phyloP scores from a whole-genome alignment of 2,329 filamentous ascomycete genomes.

The Fusarium marasasianum region DNA sequence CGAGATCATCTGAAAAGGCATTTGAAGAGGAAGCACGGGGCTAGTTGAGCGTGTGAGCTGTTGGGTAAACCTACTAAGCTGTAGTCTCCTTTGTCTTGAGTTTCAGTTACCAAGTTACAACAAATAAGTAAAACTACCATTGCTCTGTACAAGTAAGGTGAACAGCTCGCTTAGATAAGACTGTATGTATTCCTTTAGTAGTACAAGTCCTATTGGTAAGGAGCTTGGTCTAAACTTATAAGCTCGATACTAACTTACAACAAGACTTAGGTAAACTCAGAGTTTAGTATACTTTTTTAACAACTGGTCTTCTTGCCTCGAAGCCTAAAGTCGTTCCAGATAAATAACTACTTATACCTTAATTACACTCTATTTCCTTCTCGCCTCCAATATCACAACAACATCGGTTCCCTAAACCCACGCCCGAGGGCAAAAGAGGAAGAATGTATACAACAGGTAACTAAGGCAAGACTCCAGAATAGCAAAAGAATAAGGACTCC shows the following conservation, averaged over 20 bases:
- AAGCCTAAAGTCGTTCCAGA: not conserved
- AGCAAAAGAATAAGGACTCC: slow-evolving; percentile 15
- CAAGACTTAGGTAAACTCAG: too few relatives aligned
- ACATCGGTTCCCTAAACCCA: not conserved
- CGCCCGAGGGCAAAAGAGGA: not conserved
- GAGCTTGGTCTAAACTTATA: not conserved
- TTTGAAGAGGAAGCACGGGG: slow-evolving; percentile 7
- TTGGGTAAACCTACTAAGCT: not conserved
- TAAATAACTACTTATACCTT: not conserved
- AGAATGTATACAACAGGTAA: fast-evolving
- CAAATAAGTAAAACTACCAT: not conserved
- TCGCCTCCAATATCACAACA: too few relatives aligned
- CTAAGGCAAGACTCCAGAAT: fast-evolving
- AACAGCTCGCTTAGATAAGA: too few relatives aligned
- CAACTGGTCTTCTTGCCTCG: not conserved
- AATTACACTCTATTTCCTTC: not conserved
- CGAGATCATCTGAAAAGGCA: slow-evolving; percentile 14
- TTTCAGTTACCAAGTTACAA: not conserved
- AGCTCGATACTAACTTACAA: not conserved
- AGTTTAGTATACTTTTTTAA: not conserved
- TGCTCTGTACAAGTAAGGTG: too few relatives aligned
- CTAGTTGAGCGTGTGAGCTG: not conserved
- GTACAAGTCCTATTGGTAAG: not conserved
- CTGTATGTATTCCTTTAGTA: not conserved
- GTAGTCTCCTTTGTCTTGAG: slow-evolving; percentile 3